phyloP scores from a whole-genome alignment of 2,329 filamentous ascomycete species.

The Laburnicola sp. region DNA sequence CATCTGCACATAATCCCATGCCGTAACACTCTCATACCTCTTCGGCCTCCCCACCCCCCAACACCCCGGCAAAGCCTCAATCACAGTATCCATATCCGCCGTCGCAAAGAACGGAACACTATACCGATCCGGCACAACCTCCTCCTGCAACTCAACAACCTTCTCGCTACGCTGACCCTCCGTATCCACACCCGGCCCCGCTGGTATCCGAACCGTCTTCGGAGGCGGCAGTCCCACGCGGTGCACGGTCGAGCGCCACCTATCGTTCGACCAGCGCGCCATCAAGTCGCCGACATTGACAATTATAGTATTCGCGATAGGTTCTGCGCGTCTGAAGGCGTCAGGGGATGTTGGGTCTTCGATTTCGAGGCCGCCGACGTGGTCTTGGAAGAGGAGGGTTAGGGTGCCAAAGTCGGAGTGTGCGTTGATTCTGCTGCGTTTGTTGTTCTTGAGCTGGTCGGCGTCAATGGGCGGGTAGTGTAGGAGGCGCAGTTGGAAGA shows the following conservation, averaged over 20 bases:
- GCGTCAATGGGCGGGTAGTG: conserved; percentile 45
- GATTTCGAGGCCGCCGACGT: conserved; percentile 47
- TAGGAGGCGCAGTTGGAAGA: conserved; percentile 43
- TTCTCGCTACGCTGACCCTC: conserved; percentile 1
- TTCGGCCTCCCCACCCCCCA: conserved; percentile 32
- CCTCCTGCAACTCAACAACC: conserved; percentile 7
- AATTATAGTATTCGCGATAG: conserved; percentile 39
- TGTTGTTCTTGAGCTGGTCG: conserved; percentile 24
- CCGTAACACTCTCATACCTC: conserved; percentile 47
- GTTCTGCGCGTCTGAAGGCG: conserved; percentile 32
- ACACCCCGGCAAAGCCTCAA: conserved; percentile 43
- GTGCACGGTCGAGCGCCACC: conserved; percentile 46
- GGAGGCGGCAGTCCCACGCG: conserved; percentile 39
- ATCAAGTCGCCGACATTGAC: conserved; percentile 49
- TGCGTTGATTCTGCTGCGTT: conserved; percentile 43
- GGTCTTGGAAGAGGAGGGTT: conserved; percentile 50
- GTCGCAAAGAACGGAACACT: conserved; percentile 48
- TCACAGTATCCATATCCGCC: conserved; percentile 43
- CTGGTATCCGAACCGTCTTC: not conserved
- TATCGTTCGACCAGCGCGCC: conserved; percentile 45
- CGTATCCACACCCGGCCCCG: conserved; percentile 3
- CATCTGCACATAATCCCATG: conserved; percentile 39
- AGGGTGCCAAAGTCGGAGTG: conserved; percentile 50
- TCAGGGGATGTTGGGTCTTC: conserved; percentile 32
- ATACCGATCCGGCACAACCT: conserved; percentile 42